phyloP scores from a whole-genome alignment of 2,329 filamentous ascomycete genomes.

The Paraphoma chrysanthemicola region DNA sequence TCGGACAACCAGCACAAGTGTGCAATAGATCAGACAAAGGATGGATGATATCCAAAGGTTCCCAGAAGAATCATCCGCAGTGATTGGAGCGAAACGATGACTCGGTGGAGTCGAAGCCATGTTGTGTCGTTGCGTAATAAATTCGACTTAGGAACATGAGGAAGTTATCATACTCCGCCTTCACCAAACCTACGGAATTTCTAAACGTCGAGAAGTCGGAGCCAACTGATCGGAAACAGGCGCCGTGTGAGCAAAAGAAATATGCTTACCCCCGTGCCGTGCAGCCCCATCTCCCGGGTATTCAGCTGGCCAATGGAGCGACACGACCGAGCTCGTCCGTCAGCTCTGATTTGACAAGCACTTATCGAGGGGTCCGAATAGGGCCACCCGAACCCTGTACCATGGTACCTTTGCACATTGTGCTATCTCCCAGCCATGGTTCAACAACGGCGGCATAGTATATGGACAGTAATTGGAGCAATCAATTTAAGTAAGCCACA shows the following conservation, averaged over 20 bases:
- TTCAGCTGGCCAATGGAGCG: neutral
- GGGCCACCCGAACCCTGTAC: neutral
- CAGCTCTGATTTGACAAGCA: neutral
- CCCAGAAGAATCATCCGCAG: slow-evolving; percentile 12
- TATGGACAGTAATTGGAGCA: neutral
- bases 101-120: neutral
- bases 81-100: slow-evolving; percentile 17
- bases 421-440: neutral
- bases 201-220: neutral
- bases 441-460: neutral
- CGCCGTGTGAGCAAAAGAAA: neutral
- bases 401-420: neutral
- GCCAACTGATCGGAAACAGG: neutral
- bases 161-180: neutral
- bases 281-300: neutral
- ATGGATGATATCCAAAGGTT: slow-evolving; percentile 21
- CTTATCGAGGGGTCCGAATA: neutral
- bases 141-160: neutral
- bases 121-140: neutral
- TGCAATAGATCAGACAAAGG: slow-evolving; percentile 18
- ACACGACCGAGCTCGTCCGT: neutral
- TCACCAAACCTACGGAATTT: neutral
- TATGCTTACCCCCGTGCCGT: neutral
- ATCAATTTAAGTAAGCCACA: neutral
- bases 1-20: slow-evolving; percentile 17